Evolutionary conservation across 495 filamentous ascomycete genomes (phyloP).

Genomic region (Parmelia sp.): DNA sequence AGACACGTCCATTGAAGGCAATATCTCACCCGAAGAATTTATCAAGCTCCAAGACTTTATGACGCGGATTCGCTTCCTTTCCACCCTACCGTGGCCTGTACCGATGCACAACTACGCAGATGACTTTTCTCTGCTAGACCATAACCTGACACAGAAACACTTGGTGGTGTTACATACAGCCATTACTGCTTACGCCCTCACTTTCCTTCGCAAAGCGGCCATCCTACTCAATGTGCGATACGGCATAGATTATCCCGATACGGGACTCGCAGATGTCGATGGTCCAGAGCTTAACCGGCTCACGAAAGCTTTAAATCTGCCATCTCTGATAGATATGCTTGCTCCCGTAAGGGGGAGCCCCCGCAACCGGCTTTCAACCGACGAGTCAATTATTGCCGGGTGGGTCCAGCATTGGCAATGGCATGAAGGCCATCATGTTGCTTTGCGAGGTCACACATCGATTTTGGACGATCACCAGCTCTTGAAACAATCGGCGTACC

Average conservation of each 20-base stretch:
- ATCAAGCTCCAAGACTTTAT: constrained; percentile 12
- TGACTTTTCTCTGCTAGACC: not conserved
- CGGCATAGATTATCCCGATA: constrained; percentile 78
- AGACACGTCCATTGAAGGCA: not conserved
- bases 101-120: not conserved
- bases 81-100: constrained; percentile 1
- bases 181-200: constrained; percentile 73
- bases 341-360: constrained; percentile 34
- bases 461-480: constrained; percentile 4
- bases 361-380: constrained; percentile 20
- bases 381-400: constrained; percentile 55
- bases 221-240: constrained; percentile 82
- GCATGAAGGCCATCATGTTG: constrained; percentile 15
- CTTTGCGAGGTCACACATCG: not conserved
- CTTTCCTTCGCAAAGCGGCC: constrained; percentile 79
- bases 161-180: constrained; percentile 11
- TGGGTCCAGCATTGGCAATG: constrained; percentile 67
- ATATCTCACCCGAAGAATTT: constrained; percentile 3
- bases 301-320: constrained; percentile 64
- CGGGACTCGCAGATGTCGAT: constrained; percentile 57
- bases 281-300: constrained; percentile 77
- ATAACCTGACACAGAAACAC: not conserved
- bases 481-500: constrained; percentile 26
- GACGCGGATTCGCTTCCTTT: constrained; percentile 9
- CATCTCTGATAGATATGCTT: constrained; percentile 74